Evolutionary conservation across 345 rosid species (phyloP), one percentile per base, ranked within the genome.

Genomic region (Populus davidiana): DNA sequence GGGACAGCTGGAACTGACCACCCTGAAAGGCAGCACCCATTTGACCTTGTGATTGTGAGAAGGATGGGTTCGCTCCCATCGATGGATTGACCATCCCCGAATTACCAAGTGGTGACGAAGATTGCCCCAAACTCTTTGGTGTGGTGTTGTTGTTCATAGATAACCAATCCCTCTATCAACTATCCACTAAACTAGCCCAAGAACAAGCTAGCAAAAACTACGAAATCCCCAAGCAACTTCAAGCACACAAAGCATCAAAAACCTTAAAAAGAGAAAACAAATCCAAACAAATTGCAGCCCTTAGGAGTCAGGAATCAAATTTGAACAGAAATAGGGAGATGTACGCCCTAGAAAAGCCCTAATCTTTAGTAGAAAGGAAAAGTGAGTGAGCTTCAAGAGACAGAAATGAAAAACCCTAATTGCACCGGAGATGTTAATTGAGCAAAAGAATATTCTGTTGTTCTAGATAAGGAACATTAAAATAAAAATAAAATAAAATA

Each of bases 21-120:
- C 86, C 85, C 75, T 80, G 92, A 77, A 91, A 92, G 35, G 90
- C 91, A 68, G 86, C 77, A 33, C 82, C 85, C 69, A 87, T 78
- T 31, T 90, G 93, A 21, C 85, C 80, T 73, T 85, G 91, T 11
- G 80, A 70, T 78, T 86, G 91, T 1, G 92, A 70, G 81, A 91
- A 94, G 67, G 84, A 78, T 1, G 87, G 86, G 84, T 92, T 94
- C 8, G 81, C 74, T 21, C 91, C 81, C 87, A 88, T 79, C 0
- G 91, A 86, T 14, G 85, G 88, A 74, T 87, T 85, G 49, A 82
- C 86, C 85, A 93, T 89, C 72, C 97, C 96, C 5, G 88, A 85
- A 88, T 91, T 96, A 35, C 90, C 97, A 72, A 89, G 92, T 20
- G 97, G 94, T 17, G 92, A 92, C 3, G 95, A 85, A 75, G 89